phyloP scores from a whole-genome alignment of 1,139 yeast genomes.

The Nakaseomyces bracarensis region DNA sequence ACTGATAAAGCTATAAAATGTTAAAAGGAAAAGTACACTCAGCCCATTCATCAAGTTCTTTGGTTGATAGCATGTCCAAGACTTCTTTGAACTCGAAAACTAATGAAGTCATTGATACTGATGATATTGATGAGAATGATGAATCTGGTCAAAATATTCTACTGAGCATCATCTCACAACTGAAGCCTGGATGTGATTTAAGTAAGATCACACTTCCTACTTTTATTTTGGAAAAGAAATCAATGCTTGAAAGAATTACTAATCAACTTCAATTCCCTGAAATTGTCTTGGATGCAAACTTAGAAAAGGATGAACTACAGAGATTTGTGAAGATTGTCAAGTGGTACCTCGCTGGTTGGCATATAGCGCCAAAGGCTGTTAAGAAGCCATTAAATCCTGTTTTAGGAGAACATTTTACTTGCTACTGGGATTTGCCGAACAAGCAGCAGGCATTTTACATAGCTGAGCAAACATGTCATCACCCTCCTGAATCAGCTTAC shows the following conservation, averaged over 20 bases:
- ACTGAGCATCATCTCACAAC: conserved; percentile 78
- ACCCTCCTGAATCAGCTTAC: conserved; percentile 96
- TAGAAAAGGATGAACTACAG: conserved; percentile 45
- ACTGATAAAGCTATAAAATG: not conserved
- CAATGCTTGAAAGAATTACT: conserved; percentile 92
- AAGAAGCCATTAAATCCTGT: conserved; percentile 95
- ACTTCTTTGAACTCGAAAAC: not conserved
- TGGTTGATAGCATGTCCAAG: not conserved
- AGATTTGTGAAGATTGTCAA: conserved; percentile 67
- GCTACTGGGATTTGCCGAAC: conserved; percentile 86
- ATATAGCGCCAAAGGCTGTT: conserved; percentile 95
- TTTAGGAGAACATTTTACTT: conserved; percentile 78
- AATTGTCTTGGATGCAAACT: conserved; percentile 61
- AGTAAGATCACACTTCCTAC: conserved; percentile 90
- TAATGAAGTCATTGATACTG: conserved; percentile 30
- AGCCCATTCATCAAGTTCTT: not conserved
- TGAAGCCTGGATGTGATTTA: conserved; percentile 87
- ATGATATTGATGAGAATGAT: conserved; percentile 86
- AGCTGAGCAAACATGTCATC: conserved; percentile 93
- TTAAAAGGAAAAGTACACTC: not conserved
- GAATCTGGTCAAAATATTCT: conserved; percentile 81
- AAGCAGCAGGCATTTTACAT: conserved; percentile 67
- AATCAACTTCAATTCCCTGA: conserved; percentile 82
- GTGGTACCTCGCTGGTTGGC: conserved; percentile 96
- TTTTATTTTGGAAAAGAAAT: conserved; percentile 85